phyloP scores from a whole-genome alignment of 148 eudicot species.

The Chenopodium berlandieri region DNA sequence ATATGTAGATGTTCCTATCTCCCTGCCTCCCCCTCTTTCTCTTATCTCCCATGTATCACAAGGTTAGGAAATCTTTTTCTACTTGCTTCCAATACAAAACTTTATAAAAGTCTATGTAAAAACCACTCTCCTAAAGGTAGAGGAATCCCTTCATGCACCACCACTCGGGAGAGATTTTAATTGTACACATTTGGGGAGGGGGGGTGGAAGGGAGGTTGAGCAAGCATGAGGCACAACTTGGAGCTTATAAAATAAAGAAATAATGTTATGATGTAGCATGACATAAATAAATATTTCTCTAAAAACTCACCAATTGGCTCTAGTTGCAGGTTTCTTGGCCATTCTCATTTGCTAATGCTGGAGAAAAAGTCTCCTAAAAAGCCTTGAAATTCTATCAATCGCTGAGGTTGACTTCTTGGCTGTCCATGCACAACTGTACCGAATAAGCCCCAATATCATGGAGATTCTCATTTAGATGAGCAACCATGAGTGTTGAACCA shows the following conservation, averaged over 20 bases:
- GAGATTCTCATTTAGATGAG: constrained; percentile 48
- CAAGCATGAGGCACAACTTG: neutral
- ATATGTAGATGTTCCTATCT: too few relatives aligned
- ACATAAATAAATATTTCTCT: neutral
- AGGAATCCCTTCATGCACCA: too few relatives aligned
- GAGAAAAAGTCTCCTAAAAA: constrained; percentile 23
- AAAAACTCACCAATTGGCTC: constrained; percentile 32
- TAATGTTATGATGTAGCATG: neutral
- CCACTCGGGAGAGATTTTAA: too few relatives aligned
- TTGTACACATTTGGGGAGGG: too few relatives aligned
- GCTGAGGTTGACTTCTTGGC: constrained; percentile 26
- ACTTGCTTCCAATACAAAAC: too few relatives aligned
- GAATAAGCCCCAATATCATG: constrained; percentile 24
- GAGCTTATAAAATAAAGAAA: neutral
- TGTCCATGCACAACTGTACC: constrained; percentile 27
- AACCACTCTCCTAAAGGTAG: too few relatives aligned
- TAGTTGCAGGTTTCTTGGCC: constrained; percentile 31
- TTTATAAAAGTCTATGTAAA: too few relatives aligned
- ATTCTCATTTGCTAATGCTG: constrained; percentile 25
- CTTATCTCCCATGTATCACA: too few relatives aligned
- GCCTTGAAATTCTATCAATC: constrained; percentile 28
- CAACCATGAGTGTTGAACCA: constrained; percentile 75
- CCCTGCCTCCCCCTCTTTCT: too few relatives aligned
- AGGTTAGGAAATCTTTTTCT: too few relatives aligned
- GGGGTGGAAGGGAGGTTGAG: neutral